phyloP scores from a whole-genome alignment of 805 yeast genomes.

The Zygotorulaspora danielsina region DNA sequence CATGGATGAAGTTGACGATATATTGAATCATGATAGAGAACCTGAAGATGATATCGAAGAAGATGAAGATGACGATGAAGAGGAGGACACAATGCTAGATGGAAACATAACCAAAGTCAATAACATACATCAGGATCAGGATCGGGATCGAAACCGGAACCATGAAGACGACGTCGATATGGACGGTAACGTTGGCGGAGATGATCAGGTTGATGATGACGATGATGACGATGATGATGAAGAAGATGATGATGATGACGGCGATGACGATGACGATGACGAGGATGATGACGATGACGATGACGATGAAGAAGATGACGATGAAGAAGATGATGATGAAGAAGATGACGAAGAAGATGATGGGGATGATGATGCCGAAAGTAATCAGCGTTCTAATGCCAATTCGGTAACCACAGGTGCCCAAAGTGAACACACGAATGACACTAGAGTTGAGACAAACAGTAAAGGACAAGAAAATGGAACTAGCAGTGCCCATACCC shows the following conservation, averaged over 20 bases:
- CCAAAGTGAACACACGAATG: no score
- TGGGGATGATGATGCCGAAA: conserved; percentile 20
- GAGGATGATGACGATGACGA: conserved; percentile 20
- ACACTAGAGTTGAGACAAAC: no score
- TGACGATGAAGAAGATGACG: conserved; percentile 20
- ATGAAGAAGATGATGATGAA: conserved; percentile 17
- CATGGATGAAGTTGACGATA: conserved; percentile 35
- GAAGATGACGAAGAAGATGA: conserved; percentile 21
- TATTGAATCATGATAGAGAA: conserved; percentile 29
- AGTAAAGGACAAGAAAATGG: no score
- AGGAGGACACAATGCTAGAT: conserved; percentile 13
- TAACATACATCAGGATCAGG: conserved; percentile 3
- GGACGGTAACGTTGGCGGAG: conserved; percentile 20
- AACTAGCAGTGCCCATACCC: no score
- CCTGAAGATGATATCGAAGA: conserved; percentile 29
- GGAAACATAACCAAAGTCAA: conserved; percentile 21
- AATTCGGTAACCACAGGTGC: no score
- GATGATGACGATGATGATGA: conserved; percentile 25
- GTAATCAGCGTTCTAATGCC: no score
- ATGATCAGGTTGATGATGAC: conserved; percentile 25
- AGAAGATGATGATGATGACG: conserved; percentile 22
- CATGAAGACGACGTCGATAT: conserved; percentile 20
- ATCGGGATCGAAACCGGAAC: conserved; percentile 16
- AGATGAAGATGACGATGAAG: conserved; percentile 31
- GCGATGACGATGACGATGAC: conserved; percentile 23